Evolutionary conservation across 2,329 filamentous ascomycete species (phyloP), one percentile per base, ranked within the genome.

Genomic region (Penicillium sp.): DNA sequence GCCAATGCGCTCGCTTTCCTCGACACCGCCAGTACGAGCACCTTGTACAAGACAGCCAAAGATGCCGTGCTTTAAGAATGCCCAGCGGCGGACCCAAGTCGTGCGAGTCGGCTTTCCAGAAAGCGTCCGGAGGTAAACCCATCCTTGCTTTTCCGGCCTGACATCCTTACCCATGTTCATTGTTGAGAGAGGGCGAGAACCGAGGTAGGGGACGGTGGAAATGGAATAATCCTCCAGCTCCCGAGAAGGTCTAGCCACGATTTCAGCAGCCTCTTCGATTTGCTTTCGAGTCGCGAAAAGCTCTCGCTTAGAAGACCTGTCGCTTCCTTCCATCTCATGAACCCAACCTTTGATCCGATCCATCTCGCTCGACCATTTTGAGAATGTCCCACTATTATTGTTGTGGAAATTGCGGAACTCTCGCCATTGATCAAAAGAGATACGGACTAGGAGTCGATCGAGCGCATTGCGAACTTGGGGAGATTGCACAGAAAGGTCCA

Each of bases 1-100:
- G 36, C 94, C 94, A 54, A 96, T 95, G 74, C 95, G 91, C 64
- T 99, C 94, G 42, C 91, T 95, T 69, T 97, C 92, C 61, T 97
- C 85, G 20, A 99, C 94, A 30, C 91, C 92, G 40, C 85, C 86
- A 40, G 84, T 86, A 52, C 92, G 85, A 0, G 84, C 78, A 3
- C 89, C 89, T 64, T 95, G 91, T 18, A 94, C 83, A 5, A 99
- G 79, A 85, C 91, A 97, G 20, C 94, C 94, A 71, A 99, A 97
- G 51, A 97, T 94, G 35, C 94, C 92, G 65, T 95, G 87, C 58
- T 92, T 92, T 62, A 96, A 87, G 69, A 96, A 97, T 67, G 94
- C 96, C 94, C 94, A 99, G 47, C 92, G 82, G 53, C 90, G 83
- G 24, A 90, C 82, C 94, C 94, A 99, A 36, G 84, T 82, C n/a